Evolutionary conservation across 495 filamentous ascomycete species (phyloP).

Genomic region (Endocarpon pusillum): DNA sequence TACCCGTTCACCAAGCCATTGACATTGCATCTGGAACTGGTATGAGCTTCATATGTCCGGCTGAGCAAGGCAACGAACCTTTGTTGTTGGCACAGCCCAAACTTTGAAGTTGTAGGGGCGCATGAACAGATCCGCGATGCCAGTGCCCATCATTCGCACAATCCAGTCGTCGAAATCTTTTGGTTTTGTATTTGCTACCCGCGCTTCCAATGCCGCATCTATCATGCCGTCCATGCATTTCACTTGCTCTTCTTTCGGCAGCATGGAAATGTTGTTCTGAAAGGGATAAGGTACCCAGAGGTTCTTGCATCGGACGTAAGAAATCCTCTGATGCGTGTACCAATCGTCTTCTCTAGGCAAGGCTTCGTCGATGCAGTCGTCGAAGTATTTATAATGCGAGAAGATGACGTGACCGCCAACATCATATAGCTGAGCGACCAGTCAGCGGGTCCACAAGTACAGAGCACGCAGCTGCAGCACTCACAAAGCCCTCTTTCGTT

Average conservation of each 20-base stretch:
- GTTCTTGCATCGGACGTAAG: slow-evolving; percentile 91
- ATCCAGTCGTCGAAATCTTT: slow-evolving; percentile 99
- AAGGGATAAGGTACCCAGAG: slow-evolving; percentile 98
- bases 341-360: slow-evolving; percentile 86
- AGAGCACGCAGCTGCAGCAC: slow-evolving; percentile 26
- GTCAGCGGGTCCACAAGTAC: slow-evolving; percentile 9
- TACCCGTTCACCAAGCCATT: slow-evolving; percentile 97
- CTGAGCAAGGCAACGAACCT: slow-evolving; percentile 38
- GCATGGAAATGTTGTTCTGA: slow-evolving; percentile 99
- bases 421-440: slow-evolving; percentile 66
- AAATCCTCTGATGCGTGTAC: slow-evolving; percentile 96
- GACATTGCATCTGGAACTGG: slow-evolving; percentile 79
- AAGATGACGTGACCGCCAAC: slow-evolving; percentile 99
- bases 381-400: slow-evolving; percentile 99
- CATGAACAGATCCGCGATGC: slow-evolving; percentile 96
- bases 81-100: slow-evolving; percentile 95
- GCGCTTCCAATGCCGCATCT: slow-evolving; percentile 74
- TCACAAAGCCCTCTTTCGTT: slow-evolving; percentile 91
- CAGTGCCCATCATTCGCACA: slow-evolving; percentile 72
- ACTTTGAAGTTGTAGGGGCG: slow-evolving; percentile 99
- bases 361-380: slow-evolving; percentile 94
- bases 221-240: slow-evolving; percentile 94
- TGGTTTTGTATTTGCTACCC: slow-evolving; percentile 77
- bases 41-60: neutral
- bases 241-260: slow-evolving; percentile 93